Conservation (phyloP, 2,329 filamentous ascomycete species). For the Pseudogymnoascus sp. region DNA sequence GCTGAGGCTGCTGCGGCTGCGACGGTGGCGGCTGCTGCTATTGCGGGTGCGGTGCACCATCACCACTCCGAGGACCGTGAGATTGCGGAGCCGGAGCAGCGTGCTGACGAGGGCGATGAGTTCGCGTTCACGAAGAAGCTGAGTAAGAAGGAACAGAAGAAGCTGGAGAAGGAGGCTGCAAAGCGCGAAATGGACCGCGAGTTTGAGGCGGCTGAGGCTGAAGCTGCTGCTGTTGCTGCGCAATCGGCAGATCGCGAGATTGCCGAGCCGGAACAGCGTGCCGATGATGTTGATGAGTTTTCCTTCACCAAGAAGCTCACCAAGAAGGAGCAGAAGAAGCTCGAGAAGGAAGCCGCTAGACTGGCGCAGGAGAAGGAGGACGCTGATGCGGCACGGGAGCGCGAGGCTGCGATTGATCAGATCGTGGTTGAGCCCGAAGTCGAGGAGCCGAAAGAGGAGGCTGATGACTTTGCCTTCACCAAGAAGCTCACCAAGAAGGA, state of each 20-base stretch:
- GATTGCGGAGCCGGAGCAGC: background rate
- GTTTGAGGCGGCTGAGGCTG: conserved; percentile 1
- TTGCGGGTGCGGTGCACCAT: background rate
- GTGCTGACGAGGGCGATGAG: conserved; percentile 15
- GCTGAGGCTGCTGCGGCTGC: conserved; percentile 4
- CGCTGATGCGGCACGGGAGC: conserved; percentile 9
- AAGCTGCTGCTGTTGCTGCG: background rate
- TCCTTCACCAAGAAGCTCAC: conserved; percentile 17
- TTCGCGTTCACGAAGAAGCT: conserved; percentile 23
- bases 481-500: conserved; percentile 19
- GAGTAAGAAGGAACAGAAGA: conserved; percentile 37
- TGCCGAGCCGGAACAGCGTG: background rate
- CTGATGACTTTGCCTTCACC: conserved; percentile 16
- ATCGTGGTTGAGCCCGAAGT: conserved; percentile 22
- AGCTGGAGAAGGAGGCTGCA: conserved; percentile 35
- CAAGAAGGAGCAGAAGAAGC: conserved; percentile 13
- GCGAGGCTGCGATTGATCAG: conserved; percentile 13
- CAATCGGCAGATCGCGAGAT: background rate
- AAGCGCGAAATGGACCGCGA: conserved; percentile 24
- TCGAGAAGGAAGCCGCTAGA: conserved; percentile 18
- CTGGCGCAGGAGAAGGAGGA: background rate
- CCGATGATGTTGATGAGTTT: conserved; percentile 14
- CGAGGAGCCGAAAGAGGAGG: background rate
- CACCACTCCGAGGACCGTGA: background rate
- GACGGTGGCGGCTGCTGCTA: background rate